These are phyloP conservation scores for Fusarium sulawesiense DNA, from an alignment of 2,329 filamentous ascomycete species.

Conservation along the genomic window DNA sequence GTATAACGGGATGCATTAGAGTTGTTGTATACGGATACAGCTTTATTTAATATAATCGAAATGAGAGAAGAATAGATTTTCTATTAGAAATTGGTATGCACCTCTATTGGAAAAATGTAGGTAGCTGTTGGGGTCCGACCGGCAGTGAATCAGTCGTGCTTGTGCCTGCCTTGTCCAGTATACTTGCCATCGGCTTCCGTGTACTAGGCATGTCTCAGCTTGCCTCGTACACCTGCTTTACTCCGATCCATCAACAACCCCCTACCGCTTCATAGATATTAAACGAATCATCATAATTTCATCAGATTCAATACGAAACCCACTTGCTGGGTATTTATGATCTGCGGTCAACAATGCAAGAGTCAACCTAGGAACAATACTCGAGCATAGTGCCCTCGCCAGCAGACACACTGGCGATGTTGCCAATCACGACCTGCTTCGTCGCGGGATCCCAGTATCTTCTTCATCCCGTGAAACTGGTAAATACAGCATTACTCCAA, in stretches of 20 bases:
- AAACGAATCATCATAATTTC: not conserved
- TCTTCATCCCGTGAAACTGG: slow-evolving; percentile 54
- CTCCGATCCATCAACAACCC: not conserved
- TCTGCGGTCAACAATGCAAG: not conserved
- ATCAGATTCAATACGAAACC: not conserved
- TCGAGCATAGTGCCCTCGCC: not conserved
- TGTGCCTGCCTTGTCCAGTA: not conserved
- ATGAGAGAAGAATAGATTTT: not conserved
- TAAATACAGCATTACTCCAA: slow-evolving; percentile 13
- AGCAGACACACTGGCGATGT: slow-evolving; percentile 35
- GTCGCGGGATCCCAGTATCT: slow-evolving; percentile 55
- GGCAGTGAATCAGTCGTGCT: not conserved
- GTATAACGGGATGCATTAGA: not conserved
- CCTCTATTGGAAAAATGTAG: not conserved
- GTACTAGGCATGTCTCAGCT: slow-evolving; percentile 16
- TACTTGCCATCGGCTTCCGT: not conserved
- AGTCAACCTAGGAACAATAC: slow-evolving; percentile 8
- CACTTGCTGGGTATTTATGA: not conserved
- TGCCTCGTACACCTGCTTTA: slow-evolving; percentile 10
- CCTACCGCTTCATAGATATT: not conserved
- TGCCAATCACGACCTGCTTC: slow-evolving; percentile 52
- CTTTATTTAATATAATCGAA: not conserved
- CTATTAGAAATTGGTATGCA: not conserved
- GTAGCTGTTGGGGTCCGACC: not conserved
- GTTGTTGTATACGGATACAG: not conserved